These are phyloP conservation scores for Annulohypoxylon bovei DNA, from an alignment of 495 filamentous ascomycete genomes.

Conservation along the genomic window DNA sequence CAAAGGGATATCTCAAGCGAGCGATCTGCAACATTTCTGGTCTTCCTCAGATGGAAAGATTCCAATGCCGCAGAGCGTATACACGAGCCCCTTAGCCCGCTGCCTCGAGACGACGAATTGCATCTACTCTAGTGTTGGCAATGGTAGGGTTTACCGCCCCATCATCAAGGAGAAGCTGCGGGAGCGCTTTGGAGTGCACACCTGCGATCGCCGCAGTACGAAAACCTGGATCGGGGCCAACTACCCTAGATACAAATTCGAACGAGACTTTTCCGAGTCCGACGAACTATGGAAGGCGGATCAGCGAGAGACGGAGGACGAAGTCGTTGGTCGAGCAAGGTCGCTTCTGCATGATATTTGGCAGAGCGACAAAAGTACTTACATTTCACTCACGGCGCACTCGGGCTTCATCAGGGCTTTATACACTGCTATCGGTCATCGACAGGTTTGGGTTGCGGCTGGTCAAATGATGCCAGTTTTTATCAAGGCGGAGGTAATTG, in stretches of 20 bases:
- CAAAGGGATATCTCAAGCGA: slow-evolving; percentile 69
- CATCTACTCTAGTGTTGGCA: slow-evolving; percentile 58
- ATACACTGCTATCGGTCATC: slow-evolving; percentile 33
- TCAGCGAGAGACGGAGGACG: slow-evolving; percentile 43
- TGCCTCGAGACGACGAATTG: slow-evolving; percentile 71
- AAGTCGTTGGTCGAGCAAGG: slow-evolving; percentile 40
- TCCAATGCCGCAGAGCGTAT: slow-evolving; percentile 72
- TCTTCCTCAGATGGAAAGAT: slow-evolving; percentile 61
- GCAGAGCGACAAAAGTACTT: slow-evolving; percentile 29
- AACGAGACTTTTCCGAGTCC: slow-evolving; percentile 67
- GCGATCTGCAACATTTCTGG: slow-evolving; percentile 72
- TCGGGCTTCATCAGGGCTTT: slow-evolving; percentile 46
- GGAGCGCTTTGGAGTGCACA: slow-evolving; percentile 78
- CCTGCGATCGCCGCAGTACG: slow-evolving; percentile 76
- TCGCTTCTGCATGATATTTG: slow-evolving; percentile 47
- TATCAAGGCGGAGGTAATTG: slow-evolving; percentile 36
- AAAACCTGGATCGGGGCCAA: slow-evolving; percentile 64
- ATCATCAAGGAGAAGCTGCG: slow-evolving; percentile 76
- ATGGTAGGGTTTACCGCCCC: slow-evolving; percentile 63
- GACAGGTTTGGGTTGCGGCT: slow-evolving; percentile 38
- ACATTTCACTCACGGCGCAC: slow-evolving; percentile 48
- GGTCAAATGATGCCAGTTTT: slow-evolving; percentile 46
- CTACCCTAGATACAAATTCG: slow-evolving; percentile 71
- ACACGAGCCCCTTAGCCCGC: slow-evolving; percentile 73
- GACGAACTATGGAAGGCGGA: slow-evolving; percentile 67